Evolutionary conservation across 164 flowering plant genomes (phyloP), one percentile per base, ranked within the genome.

Genomic region (Houttuynia cordata): DNA sequence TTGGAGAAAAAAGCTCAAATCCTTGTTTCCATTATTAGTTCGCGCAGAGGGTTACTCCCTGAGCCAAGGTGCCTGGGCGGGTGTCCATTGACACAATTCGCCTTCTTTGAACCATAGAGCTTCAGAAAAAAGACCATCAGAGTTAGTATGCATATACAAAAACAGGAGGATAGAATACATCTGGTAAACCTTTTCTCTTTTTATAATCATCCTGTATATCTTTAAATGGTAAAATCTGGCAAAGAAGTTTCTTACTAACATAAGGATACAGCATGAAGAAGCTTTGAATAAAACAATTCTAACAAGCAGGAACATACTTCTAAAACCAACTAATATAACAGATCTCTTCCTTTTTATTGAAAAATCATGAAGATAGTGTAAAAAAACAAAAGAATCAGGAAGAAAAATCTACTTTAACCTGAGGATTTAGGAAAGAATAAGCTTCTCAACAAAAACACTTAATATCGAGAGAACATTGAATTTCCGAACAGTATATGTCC

Each of bases 101-200:
- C 81, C 96, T 75, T 88, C 93, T 64, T 86, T 86, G 77, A 91
- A 91, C 98, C 98, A 91, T 24, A 91, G 87, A 62, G 64, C 98
- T 91, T 85, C 61, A 66, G 2, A 62, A 53, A 24, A 68, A 30
- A 45, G 57, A 52, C 7, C 10, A 51, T 7, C 24, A 52, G 47
- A 1, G 12, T 21, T 20, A 18, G 23, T 19, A 10, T 25, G 25
- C 63, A 50, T 18, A 54, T 51, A n/a, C n/a, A n/a, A n/a, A 8
- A 24, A 34, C 12, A 17, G 8, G 41, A 50, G 9, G 21, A 51
- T 7, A 60, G 5, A 18, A 52, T 9, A 52, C 23, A 52, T 51
- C 25, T 25, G 49, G 17, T 45, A 45, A 45, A 45, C n/a, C n/a
- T n/a, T n/a, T n/a, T n/a, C n/a, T n/a, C n/a, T n/a, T n/a, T n/a